These are phyloP conservation scores for Neurospora hispaniola DNA, from an alignment of 495 filamentous ascomycete species.

Conservation along the genomic window DNA sequence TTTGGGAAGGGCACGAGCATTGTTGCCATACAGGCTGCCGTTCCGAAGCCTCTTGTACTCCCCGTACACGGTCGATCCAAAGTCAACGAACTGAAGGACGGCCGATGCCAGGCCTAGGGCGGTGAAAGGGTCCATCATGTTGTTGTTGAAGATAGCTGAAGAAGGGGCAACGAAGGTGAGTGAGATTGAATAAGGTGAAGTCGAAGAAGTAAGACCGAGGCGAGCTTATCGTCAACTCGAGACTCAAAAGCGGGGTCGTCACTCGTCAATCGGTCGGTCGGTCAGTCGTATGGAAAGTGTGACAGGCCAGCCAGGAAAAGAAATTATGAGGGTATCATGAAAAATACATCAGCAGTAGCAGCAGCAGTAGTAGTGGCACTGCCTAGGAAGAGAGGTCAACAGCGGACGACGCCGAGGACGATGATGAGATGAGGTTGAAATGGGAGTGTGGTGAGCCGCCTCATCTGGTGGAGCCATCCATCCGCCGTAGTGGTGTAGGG, in stretches of 20 bases:
- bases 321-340: background rate
- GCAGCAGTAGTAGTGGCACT: background rate
- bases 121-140: constrained; percentile 5
- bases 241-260: background rate
- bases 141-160: background rate
- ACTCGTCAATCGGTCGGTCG: background rate
- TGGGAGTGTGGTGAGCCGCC: background rate
- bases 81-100: constrained; percentile 11
- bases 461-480: background rate
- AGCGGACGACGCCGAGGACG: background rate
- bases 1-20: background rate
- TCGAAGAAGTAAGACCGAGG: background rate
- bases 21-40: background rate
- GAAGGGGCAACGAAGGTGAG: background rate
- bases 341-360: background rate
- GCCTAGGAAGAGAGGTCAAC: background rate
- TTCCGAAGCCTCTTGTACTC: background rate
- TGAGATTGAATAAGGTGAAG: background rate
- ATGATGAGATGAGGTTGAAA: background rate
- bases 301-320: background rate
- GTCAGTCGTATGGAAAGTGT: background rate
- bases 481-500: background rate
- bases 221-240: background rate
- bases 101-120: constrained; percentile 9
- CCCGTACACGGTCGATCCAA: background rate